Evolutionary conservation across 805 yeast genomes (phyloP), one percentile per base, ranked within the genome.

Genomic region (Wickerhamiella lipophila): DNA sequence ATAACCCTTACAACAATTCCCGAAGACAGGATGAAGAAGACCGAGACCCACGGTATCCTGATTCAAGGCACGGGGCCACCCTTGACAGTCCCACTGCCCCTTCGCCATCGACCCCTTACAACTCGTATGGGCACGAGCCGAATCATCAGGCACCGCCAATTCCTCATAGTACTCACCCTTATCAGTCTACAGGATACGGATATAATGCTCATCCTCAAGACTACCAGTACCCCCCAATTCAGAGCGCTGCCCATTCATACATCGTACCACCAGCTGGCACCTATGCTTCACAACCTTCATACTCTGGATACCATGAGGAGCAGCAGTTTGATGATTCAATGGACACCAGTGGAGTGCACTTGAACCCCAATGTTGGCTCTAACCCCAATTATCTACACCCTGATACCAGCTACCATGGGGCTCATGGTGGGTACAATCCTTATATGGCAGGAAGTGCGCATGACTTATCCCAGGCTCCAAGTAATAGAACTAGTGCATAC

Each of bases 1-100:
- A 42, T 34, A 42, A 42, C 29, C 46, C 46, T 9, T 42, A 42
- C 29, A 42, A 42, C 29, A 22, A 29, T n/a, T 41, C 30, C 12
- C n/a, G 27, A n/a, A 32, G 46, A 21, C 35, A 21, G 6, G 23
- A 19, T 4, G 46, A 42, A 2, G 46, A 42, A n/a, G 38, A 30
- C 1, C 38, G 22, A 21, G 18, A 42, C n/a, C 29, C 19, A 30
- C 18, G 21, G 9, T 27, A 41, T n/a, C 38, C 38, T 6, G 38
- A 32, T 15, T 16, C 15, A 6, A 16, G 38, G 19, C 19, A 32
- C 5, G 38, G 38, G 4, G 19, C 19, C 19, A 32, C 18, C n/a
- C 5, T 32, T 9, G 38, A 32, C 15, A 32, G 38, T 32, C 38
- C 38, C 19, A 32, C 38, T 6, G 38, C 15, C 9, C 38, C 38